Conservation (phyloP, 257 asterid species). For the Linderniella brevidens region DNA sequence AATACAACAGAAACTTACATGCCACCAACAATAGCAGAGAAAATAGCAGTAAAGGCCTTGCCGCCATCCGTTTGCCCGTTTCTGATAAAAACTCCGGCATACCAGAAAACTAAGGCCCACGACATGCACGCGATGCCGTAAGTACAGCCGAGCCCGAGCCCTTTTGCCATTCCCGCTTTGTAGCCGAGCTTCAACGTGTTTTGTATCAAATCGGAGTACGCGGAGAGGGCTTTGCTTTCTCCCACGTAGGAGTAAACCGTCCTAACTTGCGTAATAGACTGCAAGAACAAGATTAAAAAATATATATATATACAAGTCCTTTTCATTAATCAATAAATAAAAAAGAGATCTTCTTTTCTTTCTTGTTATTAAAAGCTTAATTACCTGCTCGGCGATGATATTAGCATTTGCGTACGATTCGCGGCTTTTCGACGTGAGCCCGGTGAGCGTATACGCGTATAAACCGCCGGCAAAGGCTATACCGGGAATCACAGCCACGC, state of each 20-base stretch:
- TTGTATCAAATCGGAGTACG: conserved; percentile 83
- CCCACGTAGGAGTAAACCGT: conserved; percentile 92
- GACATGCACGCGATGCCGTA: conserved; percentile 98
- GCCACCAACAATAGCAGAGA: conserved; percentile 95
- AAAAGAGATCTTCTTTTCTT: too few relatives aligned
- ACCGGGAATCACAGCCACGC: conserved; percentile 97
- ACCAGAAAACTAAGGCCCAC: conserved; percentile 98
- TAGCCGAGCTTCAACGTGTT: conserved; percentile 85
- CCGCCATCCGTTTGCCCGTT: conserved; percentile 89
- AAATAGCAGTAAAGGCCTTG: conserved; percentile 89
- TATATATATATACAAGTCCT: too few relatives aligned
- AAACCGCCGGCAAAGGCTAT: conserved; percentile 97
- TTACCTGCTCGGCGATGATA: conserved; percentile 94
- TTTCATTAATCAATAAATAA: too few relatives aligned
- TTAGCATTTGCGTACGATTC: conserved; percentile 96
- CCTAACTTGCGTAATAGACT: conserved; percentile 97
- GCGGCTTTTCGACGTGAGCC: conserved; percentile 91
- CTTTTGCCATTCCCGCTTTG: conserved; percentile 98
- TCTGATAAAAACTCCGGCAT: conserved; percentile 91
- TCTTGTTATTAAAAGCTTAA: too few relatives aligned
- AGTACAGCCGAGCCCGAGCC: conserved; percentile 90
- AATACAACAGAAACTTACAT: conserved; percentile 26
- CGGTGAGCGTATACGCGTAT: conserved; percentile 84
- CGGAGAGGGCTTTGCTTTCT: conserved; percentile 54
- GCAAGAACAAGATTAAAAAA: conserved; percentile 4